phyloP scores from a whole-genome alignment of 352 stramenopile species.

The Elongisporangium senticosum region DNA sequence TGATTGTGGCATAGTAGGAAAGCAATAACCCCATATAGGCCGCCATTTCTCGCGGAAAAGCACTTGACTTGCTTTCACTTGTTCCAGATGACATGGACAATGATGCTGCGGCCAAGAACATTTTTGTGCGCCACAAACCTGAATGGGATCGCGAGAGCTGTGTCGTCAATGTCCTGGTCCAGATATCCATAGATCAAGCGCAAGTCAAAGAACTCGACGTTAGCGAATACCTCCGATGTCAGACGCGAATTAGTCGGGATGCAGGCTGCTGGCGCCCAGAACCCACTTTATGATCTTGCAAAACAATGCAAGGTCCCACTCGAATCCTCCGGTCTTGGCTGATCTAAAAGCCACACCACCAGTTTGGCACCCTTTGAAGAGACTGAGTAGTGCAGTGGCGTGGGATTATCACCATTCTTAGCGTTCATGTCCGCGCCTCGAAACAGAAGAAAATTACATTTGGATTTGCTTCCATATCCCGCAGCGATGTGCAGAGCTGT shows the following conservation, averaged over 20 bases:
- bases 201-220: constrained; percentile 44
- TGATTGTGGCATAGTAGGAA: constrained; percentile 49
- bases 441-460: not conserved
- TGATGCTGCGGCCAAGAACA: constrained; percentile 48
- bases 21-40: constrained; percentile 39
- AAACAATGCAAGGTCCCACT: not conserved
- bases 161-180: constrained; percentile 32
- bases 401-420: not conserved
- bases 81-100: constrained; percentile 40
- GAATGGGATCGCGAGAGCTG: constrained; percentile 38
- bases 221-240: not conserved
- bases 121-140: constrained; percentile 24
- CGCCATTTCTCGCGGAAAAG: constrained; percentile 46
- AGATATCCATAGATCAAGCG: constrained; percentile 44
- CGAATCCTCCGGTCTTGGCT: not conserved
- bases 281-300: not conserved
- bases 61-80: constrained; percentile 50
- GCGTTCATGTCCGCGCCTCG: not conserved
- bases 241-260: not conserved
- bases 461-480: not conserved
- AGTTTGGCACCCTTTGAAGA: not conserved
- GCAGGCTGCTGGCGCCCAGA: not conserved
- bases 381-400: not conserved
- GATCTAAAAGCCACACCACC: not conserved
- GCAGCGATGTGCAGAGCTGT: not conserved